These are phyloP conservation scores for Coniochaeta ligniaria DNA, from an alignment of 2,329 filamentous ascomycete genomes.

Conservation along the genomic window DNA sequence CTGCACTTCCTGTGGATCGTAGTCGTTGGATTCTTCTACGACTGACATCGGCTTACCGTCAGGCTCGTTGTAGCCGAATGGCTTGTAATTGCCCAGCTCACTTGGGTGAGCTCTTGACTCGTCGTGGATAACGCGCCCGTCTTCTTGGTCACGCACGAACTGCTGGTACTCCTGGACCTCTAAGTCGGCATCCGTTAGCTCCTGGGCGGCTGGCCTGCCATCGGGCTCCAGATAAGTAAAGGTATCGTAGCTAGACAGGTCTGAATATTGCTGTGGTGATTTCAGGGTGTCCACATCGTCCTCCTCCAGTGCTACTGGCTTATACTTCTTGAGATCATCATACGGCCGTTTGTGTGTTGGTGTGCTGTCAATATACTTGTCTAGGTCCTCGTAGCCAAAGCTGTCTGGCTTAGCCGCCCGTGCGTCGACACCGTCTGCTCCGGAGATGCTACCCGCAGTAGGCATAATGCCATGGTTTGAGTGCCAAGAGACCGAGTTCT, in stretches of 20 bases:
- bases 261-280: constrained; percentile 6
- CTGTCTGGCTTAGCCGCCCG: background rate
- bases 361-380: constrained; percentile 21
- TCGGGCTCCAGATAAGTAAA: constrained; percentile 19
- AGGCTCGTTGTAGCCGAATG: constrained; percentile 10
- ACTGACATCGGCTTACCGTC: constrained; percentile 6
- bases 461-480: constrained; percentile 7
- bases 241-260: constrained; percentile 22
- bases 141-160: background rate
- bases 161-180: background rate
- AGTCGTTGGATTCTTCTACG: constrained; percentile 2
- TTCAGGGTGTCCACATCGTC: background rate
- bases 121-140: background rate
- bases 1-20: constrained; percentile 8
- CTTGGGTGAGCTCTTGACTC: background rate
- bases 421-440: background rate
- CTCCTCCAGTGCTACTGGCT: constrained; percentile 10
- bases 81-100: constrained; percentile 8
- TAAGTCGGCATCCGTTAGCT: constrained; percentile 3
- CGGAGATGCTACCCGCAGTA: background rate
- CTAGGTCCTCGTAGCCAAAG: constrained; percentile 19
- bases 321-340: constrained; percentile 31
- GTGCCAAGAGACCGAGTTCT: constrained; percentile 12
- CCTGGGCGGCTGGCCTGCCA: constrained; percentile 20
- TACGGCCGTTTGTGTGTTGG: background rate